These are phyloP conservation scores for Erodium texanum DNA, from an alignment of 441 rosid genomes.

Conservation along the genomic window DNA sequence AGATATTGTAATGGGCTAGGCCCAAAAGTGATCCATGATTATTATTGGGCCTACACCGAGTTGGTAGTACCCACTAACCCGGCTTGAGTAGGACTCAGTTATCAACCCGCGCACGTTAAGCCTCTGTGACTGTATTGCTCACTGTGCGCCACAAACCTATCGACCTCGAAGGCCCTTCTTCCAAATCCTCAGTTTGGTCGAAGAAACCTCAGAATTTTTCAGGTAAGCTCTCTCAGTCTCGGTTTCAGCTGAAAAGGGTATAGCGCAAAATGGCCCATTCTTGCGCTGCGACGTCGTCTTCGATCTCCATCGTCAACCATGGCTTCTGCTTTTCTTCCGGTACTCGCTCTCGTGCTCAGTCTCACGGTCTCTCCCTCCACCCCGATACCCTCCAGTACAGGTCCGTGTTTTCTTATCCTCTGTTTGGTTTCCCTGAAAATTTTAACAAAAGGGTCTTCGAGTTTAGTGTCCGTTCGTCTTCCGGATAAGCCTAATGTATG, in stretches of 20 bases:
- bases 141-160: not conserved
- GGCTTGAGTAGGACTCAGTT: not conserved
- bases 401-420: not conserved
- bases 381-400: not conserved
- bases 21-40: too few species aligned
- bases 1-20: too few species aligned
- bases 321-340: not conserved
- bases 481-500: not conserved
- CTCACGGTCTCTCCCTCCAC: not conserved
- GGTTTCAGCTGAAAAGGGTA: too few species aligned
- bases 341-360: constrained; percentile 1
- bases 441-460: not conserved
- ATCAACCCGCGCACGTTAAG: not conserved
- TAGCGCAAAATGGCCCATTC: not conserved
- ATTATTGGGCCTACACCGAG: not conserved
- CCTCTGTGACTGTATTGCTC: not conserved
- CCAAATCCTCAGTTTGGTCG: not conserved
- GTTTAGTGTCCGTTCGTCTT: not conserved
- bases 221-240: not conserved
- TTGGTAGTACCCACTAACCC: not conserved
- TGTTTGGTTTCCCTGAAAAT: not conserved
- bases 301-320: not conserved
- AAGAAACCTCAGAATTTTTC: not conserved
- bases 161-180: not conserved
- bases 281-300: constrained; percentile 1